phyloP scores from a whole-genome alignment of 495 filamentous ascomycete genomes.

The Friedmanniomyces endolithicus region DNA sequence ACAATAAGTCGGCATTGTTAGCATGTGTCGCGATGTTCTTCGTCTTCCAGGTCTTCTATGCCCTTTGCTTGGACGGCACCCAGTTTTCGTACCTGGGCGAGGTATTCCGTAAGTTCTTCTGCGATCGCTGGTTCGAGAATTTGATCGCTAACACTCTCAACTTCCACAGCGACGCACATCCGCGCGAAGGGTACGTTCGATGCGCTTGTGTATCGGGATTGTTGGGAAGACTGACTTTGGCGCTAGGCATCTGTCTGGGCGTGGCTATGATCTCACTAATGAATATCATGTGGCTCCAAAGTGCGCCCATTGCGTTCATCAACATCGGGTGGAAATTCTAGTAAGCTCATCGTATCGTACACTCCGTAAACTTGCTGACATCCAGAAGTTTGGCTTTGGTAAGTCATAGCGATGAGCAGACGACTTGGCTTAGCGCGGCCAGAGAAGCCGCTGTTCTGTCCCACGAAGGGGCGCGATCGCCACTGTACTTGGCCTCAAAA shows the following conservation, averaged over 20 bases:
- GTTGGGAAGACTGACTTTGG: not conserved
- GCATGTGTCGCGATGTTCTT: constrained; percentile 25
- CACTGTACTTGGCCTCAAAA: too few species aligned
- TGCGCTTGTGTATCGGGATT: not conserved
- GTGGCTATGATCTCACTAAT: constrained; percentile 3
- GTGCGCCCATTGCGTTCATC: constrained; percentile 4
- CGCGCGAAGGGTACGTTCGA: constrained; percentile 20
- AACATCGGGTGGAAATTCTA: constrained; percentile 16
- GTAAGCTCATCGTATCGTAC: not conserved
- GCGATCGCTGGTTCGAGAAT: too few species aligned
- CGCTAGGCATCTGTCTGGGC: constrained; percentile 1
- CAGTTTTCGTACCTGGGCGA: constrained; percentile 24
- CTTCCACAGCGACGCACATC: constrained; percentile 2
- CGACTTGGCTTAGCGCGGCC: too few species aligned
- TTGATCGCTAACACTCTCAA: too few species aligned
- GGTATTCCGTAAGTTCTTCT: not conserved
- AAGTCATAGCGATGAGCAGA: too few species aligned
- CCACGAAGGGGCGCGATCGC: too few species aligned
- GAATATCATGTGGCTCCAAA: constrained; percentile 17
- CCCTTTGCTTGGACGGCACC: constrained; percentile 22
- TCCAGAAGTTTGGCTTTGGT: not conserved
- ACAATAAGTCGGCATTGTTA: not conserved
- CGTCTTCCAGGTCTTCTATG: constrained; percentile 27
- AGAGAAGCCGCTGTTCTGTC: too few species aligned
- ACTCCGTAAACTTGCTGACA: not conserved